Base-by-base conservation (phyloP, 139 green algal genomes). In the Edaphochlamys debaryana region DNA sequence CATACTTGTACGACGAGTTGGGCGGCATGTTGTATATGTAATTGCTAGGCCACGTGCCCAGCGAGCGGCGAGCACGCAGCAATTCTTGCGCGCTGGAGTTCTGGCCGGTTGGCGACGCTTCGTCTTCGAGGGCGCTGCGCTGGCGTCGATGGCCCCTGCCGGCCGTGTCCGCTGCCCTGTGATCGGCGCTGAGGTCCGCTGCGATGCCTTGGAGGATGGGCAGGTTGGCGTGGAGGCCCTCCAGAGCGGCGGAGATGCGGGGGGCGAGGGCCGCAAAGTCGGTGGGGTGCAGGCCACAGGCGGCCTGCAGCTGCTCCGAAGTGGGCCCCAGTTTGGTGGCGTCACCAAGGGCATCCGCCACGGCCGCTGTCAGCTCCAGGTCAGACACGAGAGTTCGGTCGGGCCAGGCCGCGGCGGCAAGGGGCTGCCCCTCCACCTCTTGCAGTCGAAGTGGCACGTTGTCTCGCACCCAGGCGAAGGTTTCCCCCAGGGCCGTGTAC, bases 11-110 rank as follows among this genome's bases (percentile, higher is more conserved):
- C n/a, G n/a, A 81, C 7, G 52, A 36, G 5, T 1, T 7, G 1
- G 74, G 74, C 36, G 38, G 56, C 37, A 56, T 69, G n/a, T n/a
- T 48, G 74, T 62, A 79, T 17, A 69, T 41, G 72, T n/a, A n/a
- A n/a, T n/a, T n/a, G n/a, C n/a, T n/a, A n/a, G n/a, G n/a, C n/a
- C n/a, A n/a, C n/a, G n/a, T n/a, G n/a, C n/a, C n/a, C n/a, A n/a
- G n/a, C n/a, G n/a, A n/a, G n/a, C n/a, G n/a, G n/a, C n/a, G n/a
- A n/a, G n/a, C n/a, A n/a, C n/a, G n/a, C n/a, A n/a, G n/a, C n/a
- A n/a, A n/a, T n/a, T n/a, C n/a, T n/a, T n/a, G n/a, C n/a, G n/a
- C n/a, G n/a, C n/a, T n/a, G n/a, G n/a, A n/a, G n/a, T n/a, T n/a
- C n/a, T n/a, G n/a, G n/a, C n/a, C n/a, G n/a, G n/a, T n/a, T n/a